Base-by-base conservation (phyloP, 2,329 filamentous ascomycete genomes). In the Fusarium coffeatum region DNA sequence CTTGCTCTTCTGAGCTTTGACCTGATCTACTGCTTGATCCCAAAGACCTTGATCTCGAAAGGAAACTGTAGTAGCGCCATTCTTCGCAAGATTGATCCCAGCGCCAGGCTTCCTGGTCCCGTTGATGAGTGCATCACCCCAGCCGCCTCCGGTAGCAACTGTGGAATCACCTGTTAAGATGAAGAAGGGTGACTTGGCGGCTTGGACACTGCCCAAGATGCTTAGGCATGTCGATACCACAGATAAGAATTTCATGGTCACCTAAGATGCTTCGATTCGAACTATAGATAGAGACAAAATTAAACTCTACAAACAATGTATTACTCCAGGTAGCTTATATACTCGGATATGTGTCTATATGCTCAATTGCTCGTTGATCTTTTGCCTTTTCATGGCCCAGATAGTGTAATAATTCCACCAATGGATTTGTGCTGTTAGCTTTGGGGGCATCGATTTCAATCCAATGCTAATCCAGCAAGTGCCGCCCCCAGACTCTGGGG, bases 151-250 rank as follows among this genome's bases (percentile, higher is more conserved):
- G 0, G 55, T 66, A 6, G 63, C 63, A 28, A 66, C 62, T 4
- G 63, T 66, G 3, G 63, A 66, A 15, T 66, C 63, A 1, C 63
- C 63, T 0, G 63, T 66, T 5, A 66, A 13, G n/a, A 66, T 46
- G 2, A 66, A 61, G 13, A 66, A 66, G 1, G 63, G 63, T 0
- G 63, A 61, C 5, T 55, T 66, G 3, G 20, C 50, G 9, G 62
- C 55, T 16, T 61, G n/a, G 9, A 20, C 22, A 1, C 42, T 27
- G 22, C 48, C 55, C 1, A 66, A 37, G 22, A 66, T 34, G 4
- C 42, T 55, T 2, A 66, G 18, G 3, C 41, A 0, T 3, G 16
- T 34, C 5, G 30, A 65, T 0, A 32, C 22, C 1, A 41, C 5
- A 0, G 40, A 7, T 0, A 42, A 13, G 12, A 66, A 55, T n/a